Conservation (phyloP, 805 yeast genomes). For the Spathaspora hagerdaliae region DNA sequence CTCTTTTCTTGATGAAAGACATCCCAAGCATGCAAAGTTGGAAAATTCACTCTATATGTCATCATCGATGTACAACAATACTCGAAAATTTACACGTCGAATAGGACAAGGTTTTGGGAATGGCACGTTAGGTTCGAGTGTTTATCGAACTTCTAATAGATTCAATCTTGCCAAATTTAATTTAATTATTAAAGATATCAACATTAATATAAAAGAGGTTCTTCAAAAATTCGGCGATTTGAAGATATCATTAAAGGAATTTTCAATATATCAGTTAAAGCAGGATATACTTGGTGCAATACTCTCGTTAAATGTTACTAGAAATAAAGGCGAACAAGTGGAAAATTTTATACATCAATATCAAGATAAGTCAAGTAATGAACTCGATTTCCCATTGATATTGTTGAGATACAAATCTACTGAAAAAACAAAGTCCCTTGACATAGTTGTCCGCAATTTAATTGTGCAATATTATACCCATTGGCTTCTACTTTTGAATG, state of each 20-base stretch:
- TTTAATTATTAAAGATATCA: slow-evolving; percentile 14
- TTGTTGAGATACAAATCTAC: slow-evolving; percentile 14
- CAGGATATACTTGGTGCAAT: slow-evolving; percentile 22
- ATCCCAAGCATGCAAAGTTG: neutral
- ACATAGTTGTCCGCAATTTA: slow-evolving; percentile 45
- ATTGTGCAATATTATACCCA: slow-evolving; percentile 55
- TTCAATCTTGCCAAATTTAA: slow-evolving; percentile 41
- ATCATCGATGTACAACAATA: neutral
- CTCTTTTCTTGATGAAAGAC: slow-evolving; percentile 1
- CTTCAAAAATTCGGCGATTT: slow-evolving; percentile 25
- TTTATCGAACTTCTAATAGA: slow-evolving; percentile 7
- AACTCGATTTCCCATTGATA: slow-evolving; percentile 18
- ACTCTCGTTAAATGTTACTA: slow-evolving; percentile 12
- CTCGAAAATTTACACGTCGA: neutral
- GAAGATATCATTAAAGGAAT: slow-evolving; percentile 8
- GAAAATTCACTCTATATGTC: slow-evolving; percentile 2
- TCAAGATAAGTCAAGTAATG: slow-evolving; percentile 8
- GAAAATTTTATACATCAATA: slow-evolving; percentile 21
- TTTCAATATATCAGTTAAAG: slow-evolving; percentile 15
- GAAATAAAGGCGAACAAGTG: slow-evolving; percentile 9
- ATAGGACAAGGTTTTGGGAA: slow-evolving; percentile 1
- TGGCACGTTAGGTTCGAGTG: neutral
- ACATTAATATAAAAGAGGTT: slow-evolving; percentile 14
- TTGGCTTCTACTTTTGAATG: slow-evolving; percentile 46
- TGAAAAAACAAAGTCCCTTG: slow-evolving; percentile 32